These are phyloP conservation scores for Pugionium cornutum DNA, from an alignment of 345 rosid species.

Conservation along the genomic window DNA sequence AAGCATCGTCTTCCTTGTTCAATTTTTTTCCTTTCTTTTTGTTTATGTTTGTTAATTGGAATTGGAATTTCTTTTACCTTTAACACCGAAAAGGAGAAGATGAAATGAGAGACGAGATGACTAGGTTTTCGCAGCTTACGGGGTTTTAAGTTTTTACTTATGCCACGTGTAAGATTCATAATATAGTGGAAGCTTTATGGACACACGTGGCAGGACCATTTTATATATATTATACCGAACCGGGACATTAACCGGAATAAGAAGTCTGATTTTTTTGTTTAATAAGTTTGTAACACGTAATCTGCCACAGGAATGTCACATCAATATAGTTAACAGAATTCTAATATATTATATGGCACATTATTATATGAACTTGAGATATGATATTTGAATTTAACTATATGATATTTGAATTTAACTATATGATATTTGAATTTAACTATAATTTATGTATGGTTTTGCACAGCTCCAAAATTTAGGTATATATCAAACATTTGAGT, in stretches of 20 bases:
- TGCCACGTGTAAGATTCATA: constrained; percentile 19
- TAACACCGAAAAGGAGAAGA: not conserved
- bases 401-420: no score
- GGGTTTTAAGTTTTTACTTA: constrained; percentile 15
- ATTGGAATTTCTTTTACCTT: constrained; percentile 16
- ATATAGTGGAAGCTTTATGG: constrained; percentile 11
- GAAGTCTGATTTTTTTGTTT: no score
- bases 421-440: no score
- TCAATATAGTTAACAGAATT: no score
- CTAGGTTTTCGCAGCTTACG: constrained; percentile 31
- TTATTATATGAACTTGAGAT: no score
- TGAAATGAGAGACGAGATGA: not conserved
- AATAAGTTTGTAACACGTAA: no score
- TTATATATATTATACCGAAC: not conserved
- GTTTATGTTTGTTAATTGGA: not conserved
- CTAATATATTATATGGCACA: no score
- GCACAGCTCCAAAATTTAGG: no score
- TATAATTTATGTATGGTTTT: no score
- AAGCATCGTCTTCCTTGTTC: constrained; percentile 27
- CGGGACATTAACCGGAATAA: not conserved
- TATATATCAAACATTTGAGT: no score
- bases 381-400: no score
- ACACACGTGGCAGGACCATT: constrained; percentile 13
- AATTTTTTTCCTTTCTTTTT: not conserved
- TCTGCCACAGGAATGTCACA: no score